Evolutionary conservation across 2,329 filamentous ascomycete genomes (phyloP).

Genomic region (Aulographum hederae): DNA sequence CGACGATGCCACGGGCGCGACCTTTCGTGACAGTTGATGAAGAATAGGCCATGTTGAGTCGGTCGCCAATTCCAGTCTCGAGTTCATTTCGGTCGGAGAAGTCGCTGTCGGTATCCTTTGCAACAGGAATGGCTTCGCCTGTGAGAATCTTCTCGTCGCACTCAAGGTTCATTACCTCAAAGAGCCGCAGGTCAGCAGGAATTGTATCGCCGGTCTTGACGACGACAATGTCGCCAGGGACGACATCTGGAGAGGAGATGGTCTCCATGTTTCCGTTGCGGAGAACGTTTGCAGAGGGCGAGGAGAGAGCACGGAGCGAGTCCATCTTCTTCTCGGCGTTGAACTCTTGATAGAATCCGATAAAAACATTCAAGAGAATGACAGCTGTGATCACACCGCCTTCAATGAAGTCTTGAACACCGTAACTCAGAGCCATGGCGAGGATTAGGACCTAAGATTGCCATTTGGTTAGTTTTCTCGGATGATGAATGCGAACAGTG

Average conservation of each 20-base stretch:
- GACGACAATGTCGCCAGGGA: constrained; percentile 48
- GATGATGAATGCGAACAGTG: neutral
- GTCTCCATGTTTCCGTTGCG: constrained; percentile 34
- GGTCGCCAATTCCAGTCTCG: constrained; percentile 39
- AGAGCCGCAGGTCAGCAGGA: constrained; percentile 39
- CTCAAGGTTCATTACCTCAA: constrained; percentile 10
- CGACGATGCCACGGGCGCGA: constrained; percentile 41
- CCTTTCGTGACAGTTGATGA: constrained; percentile 46
- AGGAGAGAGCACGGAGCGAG: constrained; percentile 34
- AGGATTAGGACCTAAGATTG: constrained; percentile 30
- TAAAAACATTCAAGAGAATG: constrained; percentile 38
- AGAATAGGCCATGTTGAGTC: constrained; percentile 45
- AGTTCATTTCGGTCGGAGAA: constrained; percentile 10
- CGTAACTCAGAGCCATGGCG: constrained; percentile 39
- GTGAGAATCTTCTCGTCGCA: constrained; percentile 2
- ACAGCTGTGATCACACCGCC: constrained; percentile 40
- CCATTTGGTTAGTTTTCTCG: neutral
- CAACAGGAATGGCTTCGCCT: constrained; percentile 7
- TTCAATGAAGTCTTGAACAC: constrained; percentile 41
- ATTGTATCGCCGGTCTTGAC: constrained; percentile 48
- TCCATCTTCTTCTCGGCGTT: constrained; percentile 42
- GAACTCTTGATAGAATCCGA: constrained; percentile 43
- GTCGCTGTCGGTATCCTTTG: constrained; percentile 12
- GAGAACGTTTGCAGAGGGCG: constrained; percentile 37
- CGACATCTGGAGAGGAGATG: constrained; percentile 38